phyloP scores from a whole-genome alignment of 371 early-diverging fungal genomes.

The Batkoa obscura region DNA sequence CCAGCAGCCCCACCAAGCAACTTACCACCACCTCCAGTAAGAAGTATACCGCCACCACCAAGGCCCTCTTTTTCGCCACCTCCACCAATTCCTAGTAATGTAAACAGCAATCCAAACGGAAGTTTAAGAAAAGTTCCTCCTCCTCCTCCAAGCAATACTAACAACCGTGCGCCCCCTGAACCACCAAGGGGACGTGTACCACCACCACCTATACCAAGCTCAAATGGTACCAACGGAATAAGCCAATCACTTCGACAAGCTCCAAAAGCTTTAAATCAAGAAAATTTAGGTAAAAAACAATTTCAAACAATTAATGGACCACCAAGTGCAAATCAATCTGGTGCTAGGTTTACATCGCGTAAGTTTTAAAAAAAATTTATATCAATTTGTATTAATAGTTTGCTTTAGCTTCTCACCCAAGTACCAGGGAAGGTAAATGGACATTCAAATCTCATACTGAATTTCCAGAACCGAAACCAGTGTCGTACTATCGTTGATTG shows the following conservation, averaged over 20 bases:
- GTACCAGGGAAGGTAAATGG: constrained; percentile 5
- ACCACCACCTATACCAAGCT: neutral
- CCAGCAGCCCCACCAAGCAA: neutral
- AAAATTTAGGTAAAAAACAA: too few species aligned
- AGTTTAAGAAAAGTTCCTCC: too few species aligned
- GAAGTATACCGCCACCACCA: neutral
- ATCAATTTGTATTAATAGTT: neutral
- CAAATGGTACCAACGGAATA: neutral
- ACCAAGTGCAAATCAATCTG: neutral
- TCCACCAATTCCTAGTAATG: neutral
- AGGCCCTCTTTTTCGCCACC: neutral
- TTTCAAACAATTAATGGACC: neutral
- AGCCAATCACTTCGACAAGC: neutral
- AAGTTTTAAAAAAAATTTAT: neutral
- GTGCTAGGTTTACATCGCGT: neutral
- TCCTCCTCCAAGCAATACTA: too few species aligned
- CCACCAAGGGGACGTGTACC: neutral
- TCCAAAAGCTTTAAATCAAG: neutral
- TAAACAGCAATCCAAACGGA: neutral
- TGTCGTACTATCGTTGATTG: neutral
- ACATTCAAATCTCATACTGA: constrained; percentile 6
- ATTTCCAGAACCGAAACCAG: constrained; percentile 1
- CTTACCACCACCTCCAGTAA: neutral
- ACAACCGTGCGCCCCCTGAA: neutral
- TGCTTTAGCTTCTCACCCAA: neutral